Base-by-base conservation (phyloP, 2,329 filamentous ascomycete genomes). In the Biscogniauxia marginata region DNA sequence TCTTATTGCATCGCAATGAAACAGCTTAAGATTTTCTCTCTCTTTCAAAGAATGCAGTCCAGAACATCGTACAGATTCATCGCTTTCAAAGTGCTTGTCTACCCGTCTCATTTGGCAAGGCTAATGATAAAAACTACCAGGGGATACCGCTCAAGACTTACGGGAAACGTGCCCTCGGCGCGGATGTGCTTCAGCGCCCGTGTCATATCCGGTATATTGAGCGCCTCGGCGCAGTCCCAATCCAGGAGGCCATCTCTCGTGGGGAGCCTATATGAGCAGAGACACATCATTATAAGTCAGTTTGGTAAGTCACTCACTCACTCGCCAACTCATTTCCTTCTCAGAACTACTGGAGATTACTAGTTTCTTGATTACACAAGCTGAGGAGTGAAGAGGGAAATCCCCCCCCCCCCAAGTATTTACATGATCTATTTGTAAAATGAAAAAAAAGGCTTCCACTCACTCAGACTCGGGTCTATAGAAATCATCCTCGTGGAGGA, bases 401-500 rank as follows among this genome's bases (percentile, higher is more conserved):
- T n/a, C n/a, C n/a, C n/a, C n/a, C n/a, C n/a, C n/a, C n/a, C n/a
- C n/a, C n/a, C n/a, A n/a, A n/a, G n/a, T n/a, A n/a, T n/a, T 19
- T 19, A 46, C 43, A 21, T 24, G 22, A 54, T 18, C 13, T 25
- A 62, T 53, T 34, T 18, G 23, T 45, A 16, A 43, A 21, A 51
- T 22, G 9, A 7, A 53, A n/a, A 24, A 5, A 44, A 6, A 21
- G 8, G 45, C 11, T 8, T 3, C 3, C 2, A 74, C 81, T 68
- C 67, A 90, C 82, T 91, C 82, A 24, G 82, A 75, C 70, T 98
- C 93, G 1, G 89, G 79, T 62, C 85, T 86, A 77, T 96, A 99
- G 71, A 98, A 99, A 74, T 99, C 95, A 76, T 99, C 95, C 71
- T 96, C 86, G 72, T 99, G 95, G 20, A 99, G 81, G 67, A 98